These are phyloP conservation scores for Dichotomopilus funicola DNA, from an alignment of 2,329 filamentous ascomycete species.

Conservation along the genomic window DNA sequence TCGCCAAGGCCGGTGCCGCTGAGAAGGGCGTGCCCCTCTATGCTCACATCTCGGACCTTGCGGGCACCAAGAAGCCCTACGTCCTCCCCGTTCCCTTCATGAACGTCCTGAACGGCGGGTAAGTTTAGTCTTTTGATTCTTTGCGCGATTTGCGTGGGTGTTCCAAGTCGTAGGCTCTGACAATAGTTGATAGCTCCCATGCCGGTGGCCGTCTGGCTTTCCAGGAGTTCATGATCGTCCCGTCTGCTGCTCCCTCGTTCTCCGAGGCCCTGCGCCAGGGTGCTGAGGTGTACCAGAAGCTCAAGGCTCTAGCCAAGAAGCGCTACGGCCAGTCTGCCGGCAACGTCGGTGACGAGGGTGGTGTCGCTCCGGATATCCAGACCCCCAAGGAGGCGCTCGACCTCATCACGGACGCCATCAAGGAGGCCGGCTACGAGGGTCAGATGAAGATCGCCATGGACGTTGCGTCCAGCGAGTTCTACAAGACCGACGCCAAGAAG, in stretches of 20 bases:
- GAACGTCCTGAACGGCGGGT: conserved; percentile 82
- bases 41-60: conserved; percentile 79
- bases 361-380: conserved; percentile 98
- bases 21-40: conserved; percentile 85
- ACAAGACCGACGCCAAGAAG: conserved; percentile 96
- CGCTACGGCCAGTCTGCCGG: conserved; percentile 98
- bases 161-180: conserved; percentile 27
- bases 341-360: conserved; percentile 99
- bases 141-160: too few relatives aligned
- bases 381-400: conserved; percentile 93
- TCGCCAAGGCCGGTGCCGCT: conserved; percentile 83
- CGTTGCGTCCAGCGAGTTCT: conserved; percentile 98
- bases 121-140: conserved; percentile 21
- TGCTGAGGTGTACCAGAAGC: conserved; percentile 95
- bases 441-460: conserved; percentile 99
- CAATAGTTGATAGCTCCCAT: conserved; percentile 59
- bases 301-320: conserved; percentile 97
- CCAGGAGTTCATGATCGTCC: conserved; percentile 96
- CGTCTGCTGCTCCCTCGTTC: conserved; percentile 79
- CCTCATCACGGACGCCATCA: conserved; percentile 90
- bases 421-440: conserved; percentile 91
- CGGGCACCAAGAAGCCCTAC: conserved; percentile 86
- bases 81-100: conserved; percentile 87
- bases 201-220: conserved; percentile 92
- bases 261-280: conserved; percentile 94